phyloP scores from a whole-genome alignment of 805 yeast genomes.

The Teunomyces barrocoloradensis region DNA sequence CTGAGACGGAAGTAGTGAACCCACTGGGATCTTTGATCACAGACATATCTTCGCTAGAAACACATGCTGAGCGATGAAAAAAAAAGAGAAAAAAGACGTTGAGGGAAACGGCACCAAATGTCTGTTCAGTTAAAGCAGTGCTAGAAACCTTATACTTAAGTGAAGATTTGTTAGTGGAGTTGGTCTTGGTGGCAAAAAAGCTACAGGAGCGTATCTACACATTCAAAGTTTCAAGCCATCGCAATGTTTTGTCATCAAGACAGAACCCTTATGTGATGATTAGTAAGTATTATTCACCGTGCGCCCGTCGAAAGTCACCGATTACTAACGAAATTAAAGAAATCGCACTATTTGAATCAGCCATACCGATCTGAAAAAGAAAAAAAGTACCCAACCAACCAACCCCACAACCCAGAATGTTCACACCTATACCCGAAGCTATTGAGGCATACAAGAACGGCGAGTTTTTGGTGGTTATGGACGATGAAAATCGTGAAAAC shows the following conservation, averaged over 20 bases:
- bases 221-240: no score
- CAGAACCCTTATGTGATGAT: neutral
- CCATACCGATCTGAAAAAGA: neutral
- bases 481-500: slow-evolving; percentile 92
- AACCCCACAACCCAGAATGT: neutral
- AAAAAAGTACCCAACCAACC: no score
- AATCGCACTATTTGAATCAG: neutral
- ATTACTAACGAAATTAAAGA: neutral
- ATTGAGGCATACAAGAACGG: slow-evolving; percentile 47
- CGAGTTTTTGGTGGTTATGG: slow-evolving; percentile 92
- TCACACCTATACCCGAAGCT: slow-evolving; percentile 12
- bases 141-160: no score
- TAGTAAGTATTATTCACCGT: neutral
- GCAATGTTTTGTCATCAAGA: neutral
- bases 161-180: no score
- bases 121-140: no score
- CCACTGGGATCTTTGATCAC: slow-evolving; percentile 9
- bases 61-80: neutral
- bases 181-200: no score
- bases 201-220: no score
- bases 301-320: neutral
- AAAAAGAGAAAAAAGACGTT: no score
- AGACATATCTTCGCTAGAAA: neutral
- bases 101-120: no score
- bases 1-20: slow-evolving; percentile 8